phyloP scores from a whole-genome alignment of 1,284 basidiomycete species.

The Cystobasidium pallidum region DNA sequence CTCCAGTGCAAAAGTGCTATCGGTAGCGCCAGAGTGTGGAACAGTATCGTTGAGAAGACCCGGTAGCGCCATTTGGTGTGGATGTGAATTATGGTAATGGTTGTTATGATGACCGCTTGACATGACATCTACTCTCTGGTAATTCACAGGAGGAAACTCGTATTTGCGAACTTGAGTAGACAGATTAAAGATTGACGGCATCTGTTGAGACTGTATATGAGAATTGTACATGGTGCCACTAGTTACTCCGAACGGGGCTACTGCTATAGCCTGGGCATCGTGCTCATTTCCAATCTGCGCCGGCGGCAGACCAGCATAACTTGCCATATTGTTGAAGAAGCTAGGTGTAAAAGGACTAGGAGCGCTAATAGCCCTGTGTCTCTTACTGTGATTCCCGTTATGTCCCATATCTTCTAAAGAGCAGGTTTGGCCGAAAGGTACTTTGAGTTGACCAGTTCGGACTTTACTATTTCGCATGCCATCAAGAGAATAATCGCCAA shows the following conservation, averaged over 20 bases:
- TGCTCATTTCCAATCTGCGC: not conserved
- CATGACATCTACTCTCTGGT: not conserved
- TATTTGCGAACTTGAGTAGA: conserved; percentile 1
- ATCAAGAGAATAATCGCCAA: conserved; percentile 9
- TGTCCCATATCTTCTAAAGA: not conserved
- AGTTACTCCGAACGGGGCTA: conserved; percentile 14
- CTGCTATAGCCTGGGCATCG: not conserved
- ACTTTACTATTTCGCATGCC: not conserved
- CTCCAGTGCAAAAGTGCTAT: conserved; percentile 28
- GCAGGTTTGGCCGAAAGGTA: not conserved
- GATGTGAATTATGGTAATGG: not conserved
- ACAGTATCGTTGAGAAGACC: not conserved
- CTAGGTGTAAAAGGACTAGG: conserved; percentile 29
- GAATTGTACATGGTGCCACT: not conserved
- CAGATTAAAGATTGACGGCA: not conserved
- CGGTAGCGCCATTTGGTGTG: not conserved
- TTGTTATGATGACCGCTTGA: conserved; percentile 7
- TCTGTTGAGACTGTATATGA: conserved; percentile 10
- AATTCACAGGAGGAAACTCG: not conserved
- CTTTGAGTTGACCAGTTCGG: not conserved
- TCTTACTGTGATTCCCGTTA: not conserved
- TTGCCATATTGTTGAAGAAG: conserved; percentile 7
- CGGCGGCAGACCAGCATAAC: not conserved
- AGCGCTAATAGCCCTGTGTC: conserved; percentile 31
- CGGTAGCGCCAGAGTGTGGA: conserved; percentile 27